Conservation (phyloP, 306 rosid genomes). For the Prunus davidiana region DNA sequence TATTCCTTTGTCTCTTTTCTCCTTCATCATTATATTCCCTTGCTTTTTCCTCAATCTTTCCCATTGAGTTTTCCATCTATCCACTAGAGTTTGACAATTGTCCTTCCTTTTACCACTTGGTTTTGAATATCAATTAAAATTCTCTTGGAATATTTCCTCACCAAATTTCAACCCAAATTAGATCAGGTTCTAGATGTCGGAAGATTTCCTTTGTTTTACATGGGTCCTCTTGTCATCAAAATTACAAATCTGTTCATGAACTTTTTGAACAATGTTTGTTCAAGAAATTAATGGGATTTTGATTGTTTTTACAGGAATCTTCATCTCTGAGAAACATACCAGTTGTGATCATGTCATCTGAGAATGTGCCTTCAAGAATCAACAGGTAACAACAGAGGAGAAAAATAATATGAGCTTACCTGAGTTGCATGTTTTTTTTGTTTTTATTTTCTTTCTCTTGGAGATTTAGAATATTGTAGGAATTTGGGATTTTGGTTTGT, state of each 20-base stretch:
- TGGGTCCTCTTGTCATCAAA: slow-evolving; percentile 18
- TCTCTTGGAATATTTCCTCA: slow-evolving; percentile 29
- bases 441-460: not conserved
- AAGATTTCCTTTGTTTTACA: slow-evolving; percentile 19
- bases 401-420: not conserved
- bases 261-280: not conserved
- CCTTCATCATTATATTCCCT: slow-evolving; percentile 29
- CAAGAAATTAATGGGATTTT: slow-evolving; percentile 26
- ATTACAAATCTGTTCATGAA: not conserved
- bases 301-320: slow-evolving; percentile 70
- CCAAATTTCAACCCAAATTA: slow-evolving; percentile 28
- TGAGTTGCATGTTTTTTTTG: not conserved
- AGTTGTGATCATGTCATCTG: slow-evolving; percentile 95
- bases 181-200: slow-evolving; percentile 29
- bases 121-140: slow-evolving; percentile 17
- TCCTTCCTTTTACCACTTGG: slow-evolving; percentile 20
- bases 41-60: slow-evolving; percentile 9
- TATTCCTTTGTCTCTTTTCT: slow-evolving; percentile 29
- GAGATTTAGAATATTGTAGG: not conserved
- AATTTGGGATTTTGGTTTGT: slow-evolving; percentile 1
- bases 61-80: slow-evolving; percentile 26
- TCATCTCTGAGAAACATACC: slow-evolving; percentile 85
- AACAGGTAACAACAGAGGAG: slow-evolving; percentile 48
- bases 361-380: slow-evolving; percentile 91
- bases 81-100: slow-evolving; percentile 13